These are phyloP conservation scores for Centrapalus pauciflorus DNA, from an alignment of 129 eudicot genomes.

Conservation along the genomic window DNA sequence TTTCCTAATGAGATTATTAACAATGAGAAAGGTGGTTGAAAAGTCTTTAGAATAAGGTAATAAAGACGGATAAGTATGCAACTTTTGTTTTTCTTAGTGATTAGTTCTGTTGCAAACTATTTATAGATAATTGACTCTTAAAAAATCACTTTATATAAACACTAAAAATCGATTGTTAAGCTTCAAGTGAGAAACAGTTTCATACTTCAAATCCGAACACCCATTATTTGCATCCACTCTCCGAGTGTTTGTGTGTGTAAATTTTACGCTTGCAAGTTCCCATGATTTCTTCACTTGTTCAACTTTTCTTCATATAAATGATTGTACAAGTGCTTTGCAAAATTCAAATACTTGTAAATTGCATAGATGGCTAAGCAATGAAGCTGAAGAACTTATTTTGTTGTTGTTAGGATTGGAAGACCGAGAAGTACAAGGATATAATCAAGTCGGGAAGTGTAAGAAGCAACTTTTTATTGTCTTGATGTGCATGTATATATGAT, in stretches of 20 bases:
- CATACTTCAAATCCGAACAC: no score
- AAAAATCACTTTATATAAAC: no score
- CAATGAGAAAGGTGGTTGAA: no score
- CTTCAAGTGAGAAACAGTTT: no score
- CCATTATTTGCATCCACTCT: neutral
- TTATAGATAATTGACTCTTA: no score
- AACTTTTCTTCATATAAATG: neutral
- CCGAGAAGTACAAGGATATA: slow-evolving; percentile 90
- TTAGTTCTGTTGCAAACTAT: no score
- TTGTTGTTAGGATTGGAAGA: slow-evolving; percentile 83
- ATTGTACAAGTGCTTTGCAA: neutral
- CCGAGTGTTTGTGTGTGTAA: neutral
- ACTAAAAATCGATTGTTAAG: no score
- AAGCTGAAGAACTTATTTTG: slow-evolving; percentile 2
- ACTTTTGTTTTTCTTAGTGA: no score
- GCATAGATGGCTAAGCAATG: neutral
- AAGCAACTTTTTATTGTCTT: neutral
- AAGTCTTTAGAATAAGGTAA: no score
- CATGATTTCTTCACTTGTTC: neutral
- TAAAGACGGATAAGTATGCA: no score
- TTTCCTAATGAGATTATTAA: no score
- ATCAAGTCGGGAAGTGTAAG: slow-evolving; percentile 98
- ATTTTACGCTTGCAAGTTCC: neutral
- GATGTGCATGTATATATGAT: neutral
- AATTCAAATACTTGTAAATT: neutral